A percentile compares a stretch with the other conserved stretches of the same genome.
These are phyloP conservation scores for Jamesozyma jinghongensis DNA, from an alignment of 805 yeast genomes.

Conservation along the genomic window DNA sequence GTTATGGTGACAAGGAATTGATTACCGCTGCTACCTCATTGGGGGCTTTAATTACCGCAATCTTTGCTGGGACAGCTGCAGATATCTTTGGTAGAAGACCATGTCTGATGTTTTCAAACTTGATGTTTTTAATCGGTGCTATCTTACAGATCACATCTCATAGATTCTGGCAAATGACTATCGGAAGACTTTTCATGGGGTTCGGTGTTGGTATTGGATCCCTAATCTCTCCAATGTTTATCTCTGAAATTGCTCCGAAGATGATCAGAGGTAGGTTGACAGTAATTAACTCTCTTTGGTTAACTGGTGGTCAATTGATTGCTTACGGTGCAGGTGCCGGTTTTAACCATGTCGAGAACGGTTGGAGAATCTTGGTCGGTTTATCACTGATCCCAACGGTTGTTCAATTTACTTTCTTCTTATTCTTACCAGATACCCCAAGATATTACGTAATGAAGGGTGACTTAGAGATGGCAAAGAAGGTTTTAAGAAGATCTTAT, in stretches of 20 bases:
- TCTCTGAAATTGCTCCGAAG: slow-evolving; percentile 87
- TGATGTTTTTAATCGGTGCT: slow-evolving; percentile 78
- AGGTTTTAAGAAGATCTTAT: slow-evolving; percentile 58
- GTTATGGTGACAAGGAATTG: slow-evolving; percentile 76
- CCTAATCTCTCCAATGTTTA: slow-evolving; percentile 85
- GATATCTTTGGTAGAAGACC: slow-evolving; percentile 80
- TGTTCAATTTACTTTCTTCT: slow-evolving; percentile 63
- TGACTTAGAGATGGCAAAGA: slow-evolving; percentile 51
- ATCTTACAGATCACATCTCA: slow-evolving; percentile 73
- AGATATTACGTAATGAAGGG: slow-evolving; percentile 74
- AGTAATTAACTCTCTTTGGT: slow-evolving; percentile 76
- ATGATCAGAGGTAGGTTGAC: slow-evolving; percentile 86
- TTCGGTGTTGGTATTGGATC: slow-evolving; percentile 96
- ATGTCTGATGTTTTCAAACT: slow-evolving; percentile 72
- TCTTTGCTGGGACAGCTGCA: slow-evolving; percentile 72
- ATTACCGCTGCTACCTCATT: slow-evolving; percentile 92
- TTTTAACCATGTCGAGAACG: slow-evolving; percentile 57
- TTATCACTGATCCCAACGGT: slow-evolving; percentile 81
- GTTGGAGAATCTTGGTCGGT: slow-evolving; percentile 93
- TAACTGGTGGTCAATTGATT: slow-evolving; percentile 90
- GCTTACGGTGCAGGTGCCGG: slow-evolving; percentile 96
- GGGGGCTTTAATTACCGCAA: slow-evolving; percentile 79
- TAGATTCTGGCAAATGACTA: slow-evolving; percentile 83
- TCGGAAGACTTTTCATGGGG: slow-evolving; percentile 88
- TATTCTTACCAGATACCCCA: slow-evolving; percentile 93